Base-by-base conservation (phyloP, 805 yeast species). In the Candida xiaguanensis region DNA sequence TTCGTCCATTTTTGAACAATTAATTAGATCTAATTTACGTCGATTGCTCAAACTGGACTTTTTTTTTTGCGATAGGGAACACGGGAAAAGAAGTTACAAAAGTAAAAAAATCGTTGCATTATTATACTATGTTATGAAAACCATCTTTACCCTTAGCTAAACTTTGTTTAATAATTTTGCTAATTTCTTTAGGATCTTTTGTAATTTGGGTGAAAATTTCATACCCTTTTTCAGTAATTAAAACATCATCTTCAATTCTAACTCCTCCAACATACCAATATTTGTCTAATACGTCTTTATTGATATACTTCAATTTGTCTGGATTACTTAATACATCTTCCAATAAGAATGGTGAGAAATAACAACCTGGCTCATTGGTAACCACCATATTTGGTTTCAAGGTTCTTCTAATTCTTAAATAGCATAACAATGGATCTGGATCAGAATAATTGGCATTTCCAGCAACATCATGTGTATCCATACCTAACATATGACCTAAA, bases 401-500 rank as follows among this genome's bases (percentile, higher is more conserved):
- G 1, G 64, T 58, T 52, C 98, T 78, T 51, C 98, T 77, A 40
- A 93, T 63, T 57, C 99, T 80, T 55, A 91, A 74, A 56, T 85
- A 88, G 42, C 75, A 67, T 51, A 88, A 74, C 62, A 83, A 71
- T 19, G 85, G 85, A 58, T 93, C 81, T 7, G 85, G 75, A 58
- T 91, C 99, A 3, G 80, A 77, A 58, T 90, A 90, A 59, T 91
- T 80, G 12, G 98, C 80, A 46, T 72, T 56, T 1, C 99, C 98
- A 30, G 87, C 98, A 34, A 88, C 95, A 62, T 91, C 99, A 60
- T 93, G 99, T 3, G 96, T 89, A 56, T 91, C 96, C 83, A 91
- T 73, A 17, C 99, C 99, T 29, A 91, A 64, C 54, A 88, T 69
- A 56, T 91, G 99, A 11, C 99, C 99, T 41, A 93, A 67, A 0